Percentiles rank a stretch among this genome's conserved stretches.
phyloP scores from a whole-genome alignment of 352 stramenopile species.

The Pythium coloratum region DNA sequence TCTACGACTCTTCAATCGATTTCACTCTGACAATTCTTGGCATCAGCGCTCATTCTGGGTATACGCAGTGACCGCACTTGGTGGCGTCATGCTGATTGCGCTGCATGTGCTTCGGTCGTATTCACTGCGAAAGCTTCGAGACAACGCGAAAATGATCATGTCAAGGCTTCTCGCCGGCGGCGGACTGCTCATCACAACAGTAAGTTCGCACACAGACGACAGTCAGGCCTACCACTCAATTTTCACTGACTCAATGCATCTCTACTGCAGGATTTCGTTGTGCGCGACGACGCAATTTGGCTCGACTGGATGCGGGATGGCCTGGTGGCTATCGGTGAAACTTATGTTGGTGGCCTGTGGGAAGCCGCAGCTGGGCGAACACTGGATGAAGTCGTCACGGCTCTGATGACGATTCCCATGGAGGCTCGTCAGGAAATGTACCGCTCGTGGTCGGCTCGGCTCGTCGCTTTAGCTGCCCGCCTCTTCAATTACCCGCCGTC shows the following conservation, averaged over 20 bases:
- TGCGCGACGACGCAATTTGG: conserved; percentile 80
- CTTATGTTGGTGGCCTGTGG: conserved; percentile 80
- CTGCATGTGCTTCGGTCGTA: conserved; percentile 75
- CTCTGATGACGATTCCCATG: conserved; percentile 80
- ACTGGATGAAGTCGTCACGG: conserved; percentile 72
- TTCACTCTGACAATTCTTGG: background rate
- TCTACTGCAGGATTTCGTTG: conserved; percentile 63
- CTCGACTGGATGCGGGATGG: conserved; percentile 88
- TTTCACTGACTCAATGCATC: background rate
- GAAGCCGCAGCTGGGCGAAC: conserved; percentile 47
- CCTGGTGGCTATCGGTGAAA: conserved; percentile 80
- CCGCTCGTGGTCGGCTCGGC: conserved; percentile 76
- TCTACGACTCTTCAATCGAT: conserved; percentile 14
- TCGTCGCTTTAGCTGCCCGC: conserved; percentile 68
- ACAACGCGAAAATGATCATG: conserved; percentile 78
- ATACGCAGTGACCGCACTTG: conserved; percentile 64
- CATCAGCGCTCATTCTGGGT: conserved; percentile 76
- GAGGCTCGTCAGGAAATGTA: conserved; percentile 85
- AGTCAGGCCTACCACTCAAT: background rate
- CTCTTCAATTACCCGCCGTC: conserved; percentile 80
- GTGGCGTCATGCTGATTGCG: conserved; percentile 52
- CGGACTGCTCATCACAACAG: conserved; percentile 54
- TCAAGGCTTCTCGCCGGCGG: conserved; percentile 59
- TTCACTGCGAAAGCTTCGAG: conserved; percentile 61
- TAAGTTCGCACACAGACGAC: conserved; percentile 10